phyloP scores from a whole-genome alignment of 495 filamentous ascomycete species.

The Aspergillus homomorphus region DNA sequence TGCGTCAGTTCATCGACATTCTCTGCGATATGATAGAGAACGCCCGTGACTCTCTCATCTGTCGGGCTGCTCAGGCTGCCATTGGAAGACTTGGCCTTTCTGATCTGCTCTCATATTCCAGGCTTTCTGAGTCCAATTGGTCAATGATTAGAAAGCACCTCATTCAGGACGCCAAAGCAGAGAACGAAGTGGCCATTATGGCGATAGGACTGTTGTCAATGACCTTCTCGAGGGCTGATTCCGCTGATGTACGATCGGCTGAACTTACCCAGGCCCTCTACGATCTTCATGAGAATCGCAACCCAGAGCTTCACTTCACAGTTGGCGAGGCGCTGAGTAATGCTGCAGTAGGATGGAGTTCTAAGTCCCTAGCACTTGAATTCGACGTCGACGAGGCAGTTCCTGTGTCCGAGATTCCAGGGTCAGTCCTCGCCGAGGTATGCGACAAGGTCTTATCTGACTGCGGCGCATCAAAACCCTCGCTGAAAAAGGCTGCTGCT shows the following conservation, averaged over 20 bases:
- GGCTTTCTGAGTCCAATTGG: slow-evolving; percentile 37
- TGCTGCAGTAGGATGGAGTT: slow-evolving; percentile 75
- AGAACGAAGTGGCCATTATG: slow-evolving; percentile 75
- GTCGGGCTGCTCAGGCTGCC: slow-evolving; percentile 59
- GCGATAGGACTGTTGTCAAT: slow-evolving; percentile 65
- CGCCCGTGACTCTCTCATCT: slow-evolving; percentile 54
- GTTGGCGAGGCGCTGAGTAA: slow-evolving; percentile 82
- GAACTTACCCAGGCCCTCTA: slow-evolving; percentile 62
- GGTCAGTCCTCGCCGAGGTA: slow-evolving; percentile 49
- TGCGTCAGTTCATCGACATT: slow-evolving; percentile 37
- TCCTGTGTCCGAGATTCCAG: slow-evolving; percentile 41
- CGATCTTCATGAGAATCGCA: slow-evolving; percentile 73
- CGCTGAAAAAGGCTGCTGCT: slow-evolving; percentile 79
- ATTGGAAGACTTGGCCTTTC: slow-evolving; percentile 76
- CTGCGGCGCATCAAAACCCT: slow-evolving; percentile 79
- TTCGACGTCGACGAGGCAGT: slow-evolving; percentile 57
- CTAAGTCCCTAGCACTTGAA: slow-evolving; percentile 55
- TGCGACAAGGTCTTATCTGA: slow-evolving; percentile 68
- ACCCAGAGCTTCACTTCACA: slow-evolving; percentile 82
- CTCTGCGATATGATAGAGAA: slow-evolving; percentile 47
- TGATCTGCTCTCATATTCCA: slow-evolving; percentile 46
- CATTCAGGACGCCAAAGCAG: slow-evolving; percentile 64
- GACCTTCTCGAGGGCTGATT: slow-evolving; percentile 45
- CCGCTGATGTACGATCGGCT: slow-evolving; percentile 26
- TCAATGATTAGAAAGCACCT: slow-evolving; percentile 56